These are phyloP conservation scores for Lagenidium sp. DNA, from an alignment of 352 stramenopile genomes.

Conservation along the genomic window DNA sequence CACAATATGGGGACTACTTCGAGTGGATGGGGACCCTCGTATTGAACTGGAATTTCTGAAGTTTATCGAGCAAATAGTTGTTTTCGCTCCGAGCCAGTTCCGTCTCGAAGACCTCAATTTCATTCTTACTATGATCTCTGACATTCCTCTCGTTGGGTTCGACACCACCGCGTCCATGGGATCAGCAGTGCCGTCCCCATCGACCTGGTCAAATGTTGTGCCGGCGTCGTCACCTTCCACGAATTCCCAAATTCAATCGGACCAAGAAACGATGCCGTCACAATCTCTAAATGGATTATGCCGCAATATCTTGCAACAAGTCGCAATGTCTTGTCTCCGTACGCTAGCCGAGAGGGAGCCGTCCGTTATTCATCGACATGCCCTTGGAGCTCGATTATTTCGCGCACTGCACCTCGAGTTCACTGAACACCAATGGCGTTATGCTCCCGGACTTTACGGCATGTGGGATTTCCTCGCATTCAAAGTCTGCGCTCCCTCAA, in stretches of 20 bases:
- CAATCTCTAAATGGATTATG: conserved; percentile 39
- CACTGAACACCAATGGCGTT: conserved; percentile 46
- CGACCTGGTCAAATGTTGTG: no score
- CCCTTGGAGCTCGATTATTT: conserved; percentile 65
- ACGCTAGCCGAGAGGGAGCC: conserved; percentile 75
- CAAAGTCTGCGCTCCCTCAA: conserved; percentile 13
- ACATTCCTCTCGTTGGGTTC: no score
- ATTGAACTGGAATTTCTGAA: conserved; percentile 73
- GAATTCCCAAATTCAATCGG: no score
- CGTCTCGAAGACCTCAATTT: conserved; percentile 42
- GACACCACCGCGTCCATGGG: no score
- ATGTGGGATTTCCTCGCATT: conserved; percentile 65
- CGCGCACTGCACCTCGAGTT: conserved; percentile 68
- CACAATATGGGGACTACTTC: conserved; percentile 60
- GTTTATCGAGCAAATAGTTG: conserved; percentile 77
- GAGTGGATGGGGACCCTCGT: conserved; percentile 52
- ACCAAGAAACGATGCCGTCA: no score
- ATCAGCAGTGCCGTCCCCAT: no score
- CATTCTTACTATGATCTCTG: conserved; percentile 53
- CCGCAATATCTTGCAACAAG: conserved; percentile 59
- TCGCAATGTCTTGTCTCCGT: conserved; percentile 64
- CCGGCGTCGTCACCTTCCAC: no score
- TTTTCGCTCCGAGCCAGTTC: conserved; percentile 65
- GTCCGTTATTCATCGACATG: conserved; percentile 41
- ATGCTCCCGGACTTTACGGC: conserved; percentile 51